These are phyloP conservation scores for Astraeus odoratus DNA, from an alignment of 768 basidiomycete species.

Conservation along the genomic window DNA sequence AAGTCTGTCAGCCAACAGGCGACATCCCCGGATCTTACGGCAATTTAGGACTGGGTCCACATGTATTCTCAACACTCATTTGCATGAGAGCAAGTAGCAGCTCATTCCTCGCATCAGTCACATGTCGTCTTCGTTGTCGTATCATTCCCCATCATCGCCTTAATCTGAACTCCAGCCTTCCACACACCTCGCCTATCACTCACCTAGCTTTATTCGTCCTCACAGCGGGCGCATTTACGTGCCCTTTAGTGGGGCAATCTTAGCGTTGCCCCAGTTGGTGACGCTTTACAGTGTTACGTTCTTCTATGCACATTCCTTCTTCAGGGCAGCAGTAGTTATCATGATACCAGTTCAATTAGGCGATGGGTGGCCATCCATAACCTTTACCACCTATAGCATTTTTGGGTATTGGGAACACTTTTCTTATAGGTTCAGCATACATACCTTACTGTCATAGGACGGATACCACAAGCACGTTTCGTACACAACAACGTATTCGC, in stretches of 20 bases:
- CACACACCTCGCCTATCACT: background rate
- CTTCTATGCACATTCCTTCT: background rate
- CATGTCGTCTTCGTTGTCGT: background rate
- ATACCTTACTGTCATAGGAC: background rate
- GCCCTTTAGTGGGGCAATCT: background rate
- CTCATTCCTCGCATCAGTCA: background rate
- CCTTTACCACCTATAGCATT: background rate
- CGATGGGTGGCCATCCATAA: background rate
- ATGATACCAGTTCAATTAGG: background rate
- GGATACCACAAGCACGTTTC: background rate
- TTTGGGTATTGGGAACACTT: background rate
- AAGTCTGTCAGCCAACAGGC: background rate
- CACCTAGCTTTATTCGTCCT: background rate
- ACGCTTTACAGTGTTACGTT: background rate
- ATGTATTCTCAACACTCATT: conserved; percentile 1
- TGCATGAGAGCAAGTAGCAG: background rate
- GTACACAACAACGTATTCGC: background rate
- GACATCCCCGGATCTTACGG: background rate
- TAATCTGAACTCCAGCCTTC: background rate
- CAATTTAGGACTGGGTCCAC: conserved; percentile 4
- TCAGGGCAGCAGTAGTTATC: too few relatives aligned
- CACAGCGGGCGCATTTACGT: background rate
- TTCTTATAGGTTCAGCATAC: background rate
- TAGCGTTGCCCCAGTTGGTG: background rate
- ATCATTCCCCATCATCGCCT: background rate